A percentile compares a stretch with the other conserved stretches of the same genome.
Conservation (phyloP, 805 yeast genomes). For the Dipodascus albidus region DNA sequence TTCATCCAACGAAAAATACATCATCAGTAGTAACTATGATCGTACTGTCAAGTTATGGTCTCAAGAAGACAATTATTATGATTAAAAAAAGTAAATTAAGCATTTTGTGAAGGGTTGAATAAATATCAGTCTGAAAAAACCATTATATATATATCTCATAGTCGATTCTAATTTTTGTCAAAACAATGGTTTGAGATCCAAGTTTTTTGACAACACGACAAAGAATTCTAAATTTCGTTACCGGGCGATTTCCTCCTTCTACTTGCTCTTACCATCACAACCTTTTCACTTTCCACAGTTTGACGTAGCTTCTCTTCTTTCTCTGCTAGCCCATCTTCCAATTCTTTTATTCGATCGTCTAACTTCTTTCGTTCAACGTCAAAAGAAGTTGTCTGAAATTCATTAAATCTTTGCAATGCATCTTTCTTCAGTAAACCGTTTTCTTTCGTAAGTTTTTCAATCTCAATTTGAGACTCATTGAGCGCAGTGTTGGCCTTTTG, state of each 20-base stretch:
- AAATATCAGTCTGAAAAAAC: not conserved
- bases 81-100: not conserved
- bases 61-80: conserved; percentile 4
- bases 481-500: conserved; percentile 23
- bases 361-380: conserved; percentile 21
- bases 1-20: conserved; percentile 27
- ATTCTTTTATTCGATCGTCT: conserved; percentile 19
- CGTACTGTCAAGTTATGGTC: conserved; percentile 60
- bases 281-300: conserved; percentile 12
- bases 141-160: not conserved
- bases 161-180: too few relatives aligned
- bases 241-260: not conserved
- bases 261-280: not conserved
- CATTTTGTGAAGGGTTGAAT: not conserved
- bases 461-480: conserved; percentile 20
- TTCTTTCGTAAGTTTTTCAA: conserved; percentile 20
- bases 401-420: conserved; percentile 18
- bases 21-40: conserved; percentile 78
- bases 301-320: conserved; percentile 24
- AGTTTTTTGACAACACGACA: too few relatives aligned
- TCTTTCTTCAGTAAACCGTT: conserved; percentile 12
- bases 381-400: conserved; percentile 19
- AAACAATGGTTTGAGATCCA: too few relatives aligned
- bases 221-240: not conserved
- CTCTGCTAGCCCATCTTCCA: conserved; percentile 17